Conservation (phyloP, 352 stramenopile genomes). For the Phytopythium ostracodes region DNA sequence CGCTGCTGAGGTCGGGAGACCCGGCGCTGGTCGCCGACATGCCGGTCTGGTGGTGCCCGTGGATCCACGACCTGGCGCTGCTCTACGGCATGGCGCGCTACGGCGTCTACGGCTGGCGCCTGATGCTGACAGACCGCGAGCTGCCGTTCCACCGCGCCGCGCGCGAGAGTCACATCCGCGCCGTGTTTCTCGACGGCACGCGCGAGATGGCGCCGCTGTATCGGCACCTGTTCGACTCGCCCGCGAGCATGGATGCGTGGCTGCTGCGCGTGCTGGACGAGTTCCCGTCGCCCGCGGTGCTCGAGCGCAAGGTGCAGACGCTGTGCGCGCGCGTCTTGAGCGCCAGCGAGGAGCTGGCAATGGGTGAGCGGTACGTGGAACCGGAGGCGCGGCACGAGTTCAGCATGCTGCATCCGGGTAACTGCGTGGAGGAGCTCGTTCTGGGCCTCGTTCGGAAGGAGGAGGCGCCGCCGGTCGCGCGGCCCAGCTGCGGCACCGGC, state of each 20-base stretch:
- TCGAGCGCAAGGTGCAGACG: conserved; percentile 71
- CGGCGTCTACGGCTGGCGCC: conserved; percentile 67
- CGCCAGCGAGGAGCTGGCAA: background rate
- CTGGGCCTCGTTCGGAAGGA: conserved; percentile 30
- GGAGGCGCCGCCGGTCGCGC: conserved; percentile 26
- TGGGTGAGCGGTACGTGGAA: conserved; percentile 41
- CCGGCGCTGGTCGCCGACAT: conserved; percentile 62
- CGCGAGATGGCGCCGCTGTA: conserved; percentile 51
- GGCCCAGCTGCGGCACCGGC: conserved; percentile 12
- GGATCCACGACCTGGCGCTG: conserved; percentile 77
- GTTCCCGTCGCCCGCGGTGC: conserved; percentile 63
- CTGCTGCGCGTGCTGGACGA: conserved; percentile 61
- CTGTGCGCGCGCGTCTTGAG: conserved; percentile 45
- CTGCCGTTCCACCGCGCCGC: conserved; percentile 72
- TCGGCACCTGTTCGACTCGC: conserved; percentile 53
- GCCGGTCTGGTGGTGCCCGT: conserved; percentile 88
- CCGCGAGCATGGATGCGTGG: conserved; percentile 45
- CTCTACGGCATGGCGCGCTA: conserved; percentile 80
- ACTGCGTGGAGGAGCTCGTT: conserved; percentile 51
- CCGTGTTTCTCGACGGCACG: conserved; percentile 67
- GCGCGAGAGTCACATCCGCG: conserved; percentile 63
- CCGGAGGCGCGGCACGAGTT: conserved; percentile 56
- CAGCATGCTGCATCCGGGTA: conserved; percentile 50
- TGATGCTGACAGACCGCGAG: conserved; percentile 63
- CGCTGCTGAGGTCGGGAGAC: conserved; percentile 55